Evolutionary conservation across 371 early-diverging fungal species (phyloP).

Genomic region (Dentiscutata heterogama): DNA sequence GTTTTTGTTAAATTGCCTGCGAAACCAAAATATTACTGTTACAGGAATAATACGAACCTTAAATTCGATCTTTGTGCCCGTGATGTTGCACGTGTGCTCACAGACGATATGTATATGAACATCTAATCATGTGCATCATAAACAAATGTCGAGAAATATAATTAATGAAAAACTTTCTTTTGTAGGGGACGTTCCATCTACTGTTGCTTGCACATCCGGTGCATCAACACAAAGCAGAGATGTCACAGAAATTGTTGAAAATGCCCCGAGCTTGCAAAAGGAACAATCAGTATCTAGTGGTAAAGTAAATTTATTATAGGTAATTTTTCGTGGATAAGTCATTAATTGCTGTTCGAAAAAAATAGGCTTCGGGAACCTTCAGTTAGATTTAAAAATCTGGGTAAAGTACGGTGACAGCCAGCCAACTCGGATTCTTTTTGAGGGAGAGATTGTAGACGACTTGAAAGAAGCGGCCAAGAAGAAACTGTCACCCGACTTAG

Average conservation of each 20-base stretch:
- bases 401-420: neutral
- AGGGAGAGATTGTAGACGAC: neutral
- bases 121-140: too few relatives aligned
- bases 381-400: neutral
- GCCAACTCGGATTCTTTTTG: neutral
- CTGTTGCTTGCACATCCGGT: neutral
- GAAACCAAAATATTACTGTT: too few relatives aligned
- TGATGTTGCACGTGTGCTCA: too few relatives aligned
- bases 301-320: constrained; percentile 26
- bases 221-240: neutral
- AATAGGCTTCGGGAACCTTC: neutral
- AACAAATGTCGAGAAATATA: neutral
- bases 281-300: constrained; percentile 23
- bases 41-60: too few relatives aligned
- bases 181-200: neutral
- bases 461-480: constrained; percentile 22
- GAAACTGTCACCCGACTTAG: neutral
- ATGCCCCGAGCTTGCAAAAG: neutral
- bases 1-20: too few relatives aligned
- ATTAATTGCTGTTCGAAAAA: constrained; percentile 2
- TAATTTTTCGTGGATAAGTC: constrained; percentile 24
- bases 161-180: constrained; percentile 8
- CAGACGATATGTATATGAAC: too few relatives aligned
- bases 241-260: neutral
- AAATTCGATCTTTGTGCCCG: too few relatives aligned